Evolutionary conservation across 371 early-diverging fungal species (phyloP).

Genomic region (Mucor piriformis): DNA sequence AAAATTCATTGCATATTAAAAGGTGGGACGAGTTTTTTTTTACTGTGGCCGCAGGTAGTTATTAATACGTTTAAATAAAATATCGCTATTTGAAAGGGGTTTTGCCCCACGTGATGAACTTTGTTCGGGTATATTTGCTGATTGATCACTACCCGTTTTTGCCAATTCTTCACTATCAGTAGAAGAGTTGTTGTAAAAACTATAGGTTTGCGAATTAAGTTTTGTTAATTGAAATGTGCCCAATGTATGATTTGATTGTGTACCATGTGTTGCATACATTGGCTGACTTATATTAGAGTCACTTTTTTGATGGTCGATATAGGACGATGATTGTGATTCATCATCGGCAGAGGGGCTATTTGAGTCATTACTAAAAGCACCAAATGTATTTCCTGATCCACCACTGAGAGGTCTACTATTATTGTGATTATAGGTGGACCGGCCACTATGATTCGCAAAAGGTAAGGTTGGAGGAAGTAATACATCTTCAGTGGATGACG

Average conservation of each 20-base stretch:
- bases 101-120: neutral
- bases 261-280: neutral
- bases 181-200: neutral
- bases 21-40: no score
- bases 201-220: neutral
- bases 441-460: conserved; percentile 11
- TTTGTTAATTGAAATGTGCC: neutral
- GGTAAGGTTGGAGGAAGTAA: conserved; percentile 14
- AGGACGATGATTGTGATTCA: conserved; percentile 7
- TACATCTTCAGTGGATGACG: neutral
- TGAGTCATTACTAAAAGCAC: neutral
- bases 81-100: no score
- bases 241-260: conserved; percentile 20
- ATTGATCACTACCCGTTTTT: neutral
- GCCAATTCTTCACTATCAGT: neutral
- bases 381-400: conserved; percentile 28
- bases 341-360: conserved; percentile 10
- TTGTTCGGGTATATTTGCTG: neutral
- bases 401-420: conserved; percentile 15
- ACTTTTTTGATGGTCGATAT: neutral
- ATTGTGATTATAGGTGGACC: neutral
- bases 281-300: neutral
- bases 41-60: neutral
- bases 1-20: no score
- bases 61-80: neutral